phyloP scores from a whole-genome alignment of 805 yeast genomes.

The Brettanomyces naardenensis region DNA sequence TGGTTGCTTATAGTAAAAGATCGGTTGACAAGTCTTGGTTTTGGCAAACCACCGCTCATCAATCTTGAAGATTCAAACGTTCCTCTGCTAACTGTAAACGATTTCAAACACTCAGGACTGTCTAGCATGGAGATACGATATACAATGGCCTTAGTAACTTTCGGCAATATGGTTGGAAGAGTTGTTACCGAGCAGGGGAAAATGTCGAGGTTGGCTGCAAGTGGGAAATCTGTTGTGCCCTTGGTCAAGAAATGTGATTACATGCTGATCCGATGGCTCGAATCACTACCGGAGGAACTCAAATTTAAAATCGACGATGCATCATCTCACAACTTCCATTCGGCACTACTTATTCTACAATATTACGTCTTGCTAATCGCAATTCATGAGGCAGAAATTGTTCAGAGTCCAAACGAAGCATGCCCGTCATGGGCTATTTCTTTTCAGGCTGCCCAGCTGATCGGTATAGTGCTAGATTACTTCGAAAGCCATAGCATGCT shows the following conservation, averaged over 20 bases:
- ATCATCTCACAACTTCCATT: slow-evolving; percentile 44
- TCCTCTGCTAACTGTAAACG: slow-evolving; percentile 59
- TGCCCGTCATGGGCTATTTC: slow-evolving; percentile 72
- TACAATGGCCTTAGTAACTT: slow-evolving; percentile 55
- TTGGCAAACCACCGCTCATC: slow-evolving; percentile 65
- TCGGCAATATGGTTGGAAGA: slow-evolving; percentile 65
- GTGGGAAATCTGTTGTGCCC: slow-evolving; percentile 31
- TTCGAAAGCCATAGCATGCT: slow-evolving; percentile 47
- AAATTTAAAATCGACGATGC: slow-evolving; percentile 53
- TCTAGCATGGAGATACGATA: slow-evolving; percentile 43
- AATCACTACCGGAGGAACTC: slow-evolving; percentile 53
- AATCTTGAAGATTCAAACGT: slow-evolving; percentile 71
- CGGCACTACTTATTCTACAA: slow-evolving; percentile 54
- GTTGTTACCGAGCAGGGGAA: slow-evolving; percentile 63
- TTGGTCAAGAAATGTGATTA: slow-evolving; percentile 56
- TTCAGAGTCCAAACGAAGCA: slow-evolving; percentile 25
- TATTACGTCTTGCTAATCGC: slow-evolving; percentile 68
- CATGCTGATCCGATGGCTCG: slow-evolving; percentile 73
- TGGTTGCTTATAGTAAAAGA: slow-evolving; percentile 73
- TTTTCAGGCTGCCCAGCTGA: slow-evolving; percentile 75
- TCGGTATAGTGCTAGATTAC: slow-evolving; percentile 53
- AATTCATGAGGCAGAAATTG: slow-evolving; percentile 62
- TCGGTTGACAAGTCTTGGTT: slow-evolving; percentile 58
- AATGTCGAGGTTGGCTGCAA: slow-evolving; percentile 52
- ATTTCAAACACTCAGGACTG: slow-evolving; percentile 50